Evolutionary conservation across 2,329 filamentous ascomycete genomes (phyloP).

Genomic region (Fusarium odoratissimum): DNA sequence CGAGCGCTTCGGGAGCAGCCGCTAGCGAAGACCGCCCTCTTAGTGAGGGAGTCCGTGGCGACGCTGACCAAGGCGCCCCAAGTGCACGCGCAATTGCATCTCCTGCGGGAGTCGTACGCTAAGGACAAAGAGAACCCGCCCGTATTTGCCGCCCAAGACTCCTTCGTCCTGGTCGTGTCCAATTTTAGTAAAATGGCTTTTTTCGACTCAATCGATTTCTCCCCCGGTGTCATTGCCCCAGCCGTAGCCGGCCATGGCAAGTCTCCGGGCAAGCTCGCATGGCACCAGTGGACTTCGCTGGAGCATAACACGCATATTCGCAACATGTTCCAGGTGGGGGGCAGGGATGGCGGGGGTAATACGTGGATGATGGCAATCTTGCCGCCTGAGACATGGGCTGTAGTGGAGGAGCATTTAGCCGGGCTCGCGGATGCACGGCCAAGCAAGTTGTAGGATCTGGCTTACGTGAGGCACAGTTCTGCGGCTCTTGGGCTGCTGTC

Average conservation of each 20-base stretch:
- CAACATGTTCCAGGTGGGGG: slow-evolving; percentile 15
- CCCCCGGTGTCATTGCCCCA: neutral
- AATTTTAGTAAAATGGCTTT: slow-evolving; percentile 8
- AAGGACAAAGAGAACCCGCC: neutral
- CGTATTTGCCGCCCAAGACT: neutral
- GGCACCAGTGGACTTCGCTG: slow-evolving; percentile 6
- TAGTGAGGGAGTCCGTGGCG: slow-evolving; percentile 4
- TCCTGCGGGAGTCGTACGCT: neutral
- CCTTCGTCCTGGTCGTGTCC: neutral
- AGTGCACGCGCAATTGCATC: neutral
- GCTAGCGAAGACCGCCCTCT: slow-evolving; percentile 1
- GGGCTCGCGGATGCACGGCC: neutral
- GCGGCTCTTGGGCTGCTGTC: neutral
- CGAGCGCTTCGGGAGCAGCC: slow-evolving; percentile 4
- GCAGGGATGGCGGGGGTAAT: neutral
- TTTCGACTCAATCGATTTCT: slow-evolving; percentile 8
- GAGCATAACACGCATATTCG: neutral
- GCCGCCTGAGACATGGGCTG: neutral
- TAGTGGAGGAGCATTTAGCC: slow-evolving; percentile 8
- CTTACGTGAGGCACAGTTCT: neutral
- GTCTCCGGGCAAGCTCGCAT: neutral
- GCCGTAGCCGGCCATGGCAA: neutral
- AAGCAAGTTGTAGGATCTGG: slow-evolving; percentile 5
- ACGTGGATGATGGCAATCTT: slow-evolving; percentile 14
- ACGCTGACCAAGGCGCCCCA: neutral